phyloP scores from a whole-genome alignment of 1,284 basidiomycete species.

The Tylopilus sp. region DNA sequence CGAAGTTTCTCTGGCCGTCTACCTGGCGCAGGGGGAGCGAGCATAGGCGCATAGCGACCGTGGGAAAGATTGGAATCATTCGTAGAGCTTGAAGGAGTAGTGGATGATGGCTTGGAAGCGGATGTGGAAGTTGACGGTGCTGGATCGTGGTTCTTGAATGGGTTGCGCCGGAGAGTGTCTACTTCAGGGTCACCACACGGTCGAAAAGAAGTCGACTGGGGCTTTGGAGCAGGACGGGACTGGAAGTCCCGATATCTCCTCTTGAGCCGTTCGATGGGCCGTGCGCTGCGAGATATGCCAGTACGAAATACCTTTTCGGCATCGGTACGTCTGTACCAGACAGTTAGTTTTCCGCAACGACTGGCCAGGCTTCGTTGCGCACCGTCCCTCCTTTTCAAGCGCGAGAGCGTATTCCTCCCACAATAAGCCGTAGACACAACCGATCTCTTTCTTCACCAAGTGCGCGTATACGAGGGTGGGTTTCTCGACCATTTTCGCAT shows the following conservation, averaged over 20 bases:
- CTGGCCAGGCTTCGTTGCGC: constrained; percentile 30
- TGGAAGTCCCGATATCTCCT: constrained; percentile 81
- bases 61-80: constrained; percentile 21
- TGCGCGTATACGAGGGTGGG: constrained; percentile 63
- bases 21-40: constrained; percentile 58
- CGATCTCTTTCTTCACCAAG: constrained; percentile 74
- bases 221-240: constrained; percentile 39
- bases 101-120: constrained; percentile 24
- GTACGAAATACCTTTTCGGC: constrained; percentile 82
- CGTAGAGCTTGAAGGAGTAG: constrained; percentile 15
- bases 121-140: constrained; percentile 30
- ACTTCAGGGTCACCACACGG: constrained; percentile 30
- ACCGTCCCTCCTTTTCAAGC: constrained; percentile 71
- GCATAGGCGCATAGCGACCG: constrained; percentile 61
- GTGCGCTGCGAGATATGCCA: constrained; percentile 78
- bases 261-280: constrained; percentile 83
- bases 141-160: constrained; percentile 48
- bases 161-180: constrained; percentile 47
- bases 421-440: constrained; percentile 68
- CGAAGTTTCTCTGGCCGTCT: constrained; percentile 65
- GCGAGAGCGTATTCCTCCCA: constrained; percentile 84
- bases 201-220: constrained; percentile 24
- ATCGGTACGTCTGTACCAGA: constrained; percentile 52
- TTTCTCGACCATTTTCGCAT: constrained; percentile 63
- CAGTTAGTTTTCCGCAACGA: constrained; percentile 14